A percentile compares a stretch with the other conserved stretches of the same genome.
Evolutionary conservation across 1,139 yeast genomes (phyloP).

Genomic region (Diutina catenulata): DNA sequence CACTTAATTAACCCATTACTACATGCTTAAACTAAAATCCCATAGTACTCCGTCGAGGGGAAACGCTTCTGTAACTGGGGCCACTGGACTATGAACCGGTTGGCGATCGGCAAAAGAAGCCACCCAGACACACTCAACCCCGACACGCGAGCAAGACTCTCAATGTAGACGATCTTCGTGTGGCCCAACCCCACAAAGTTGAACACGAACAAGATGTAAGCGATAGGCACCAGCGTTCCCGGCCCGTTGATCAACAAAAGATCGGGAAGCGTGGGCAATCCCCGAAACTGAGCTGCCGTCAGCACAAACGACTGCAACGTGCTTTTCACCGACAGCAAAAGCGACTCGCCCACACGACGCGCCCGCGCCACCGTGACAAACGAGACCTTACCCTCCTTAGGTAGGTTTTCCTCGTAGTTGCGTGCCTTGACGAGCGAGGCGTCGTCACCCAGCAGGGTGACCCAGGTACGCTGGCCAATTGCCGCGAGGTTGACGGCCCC

Average conservation of each 20-base stretch:
- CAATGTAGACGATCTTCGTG: conserved; percentile 67
- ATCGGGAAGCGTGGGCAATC: conserved; percentile 24
- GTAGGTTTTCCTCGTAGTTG: conserved; percentile 22
- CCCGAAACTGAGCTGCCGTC: conserved; percentile 9
- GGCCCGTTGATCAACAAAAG: conserved; percentile 80
- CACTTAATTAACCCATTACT: neutral
- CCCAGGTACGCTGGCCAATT: conserved; percentile 28
- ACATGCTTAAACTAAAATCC: conserved; percentile 46
- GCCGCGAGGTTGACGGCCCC: conserved; percentile 18
- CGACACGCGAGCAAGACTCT: conserved; percentile 78
- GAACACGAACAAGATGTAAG: conserved; percentile 46
- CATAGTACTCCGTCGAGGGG: conserved; percentile 63
- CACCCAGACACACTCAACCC: conserved; percentile 67
- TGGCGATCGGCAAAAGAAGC: conserved; percentile 55
- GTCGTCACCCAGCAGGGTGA: conserved; percentile 44
- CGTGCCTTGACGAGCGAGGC: conserved; percentile 43
- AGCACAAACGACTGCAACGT: conserved; percentile 31
- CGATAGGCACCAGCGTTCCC: conserved; percentile 77
- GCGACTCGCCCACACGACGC: conserved; percentile 60
- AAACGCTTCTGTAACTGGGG: conserved; percentile 41
- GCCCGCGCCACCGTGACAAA: conserved; percentile 50
- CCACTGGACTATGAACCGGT: conserved; percentile 89
- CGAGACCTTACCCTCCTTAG: conserved; percentile 10
- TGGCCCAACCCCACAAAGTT: conserved; percentile 39
- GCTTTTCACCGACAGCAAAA: conserved; percentile 38